Evolutionary conservation across 1,284 basidiomycete species (phyloP).

Genomic region (Rhodotorula sp.): DNA sequence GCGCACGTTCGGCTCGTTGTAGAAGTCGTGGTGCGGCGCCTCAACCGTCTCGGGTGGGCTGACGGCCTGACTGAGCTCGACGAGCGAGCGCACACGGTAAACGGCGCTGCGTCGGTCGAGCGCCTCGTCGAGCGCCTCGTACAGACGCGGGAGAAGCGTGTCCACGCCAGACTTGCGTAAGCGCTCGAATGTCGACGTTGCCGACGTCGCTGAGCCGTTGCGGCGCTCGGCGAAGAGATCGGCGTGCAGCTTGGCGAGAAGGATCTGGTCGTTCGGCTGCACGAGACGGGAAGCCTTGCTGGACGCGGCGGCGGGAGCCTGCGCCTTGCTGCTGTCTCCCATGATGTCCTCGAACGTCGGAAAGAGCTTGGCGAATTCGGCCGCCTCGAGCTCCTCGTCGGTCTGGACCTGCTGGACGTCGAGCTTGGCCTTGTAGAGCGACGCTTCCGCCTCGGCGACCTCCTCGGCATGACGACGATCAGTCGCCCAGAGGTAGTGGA

Average conservation of each 20-base stretch:
- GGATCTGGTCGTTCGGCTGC: slow-evolving; percentile 32
- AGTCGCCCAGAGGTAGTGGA: slow-evolving; percentile 76
- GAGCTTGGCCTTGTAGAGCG: slow-evolving; percentile 74
- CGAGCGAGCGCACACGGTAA: slow-evolving; percentile 34
- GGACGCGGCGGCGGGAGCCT: slow-evolving; percentile 27
- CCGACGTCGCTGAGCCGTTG: background rate
- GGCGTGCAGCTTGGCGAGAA: slow-evolving; percentile 31
- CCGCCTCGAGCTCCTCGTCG: slow-evolving; percentile 60
- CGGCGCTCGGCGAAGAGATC: slow-evolving; percentile 18
- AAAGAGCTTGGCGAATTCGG: slow-evolving; percentile 46
- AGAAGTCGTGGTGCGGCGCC: slow-evolving; percentile 67
- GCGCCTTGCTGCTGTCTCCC: slow-evolving; percentile 53
- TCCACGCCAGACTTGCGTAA: slow-evolving; percentile 23
- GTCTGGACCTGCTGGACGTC: slow-evolving; percentile 62
- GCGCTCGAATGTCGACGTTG: slow-evolving; percentile 15
- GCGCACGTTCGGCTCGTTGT: slow-evolving; percentile 68
- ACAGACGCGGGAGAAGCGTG: slow-evolving; percentile 30
- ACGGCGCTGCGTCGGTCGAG: slow-evolving; percentile 33
- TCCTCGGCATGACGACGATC: slow-evolving; percentile 72
- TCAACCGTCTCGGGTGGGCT: slow-evolving; percentile 20
- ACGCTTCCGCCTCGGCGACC: slow-evolving; percentile 65
- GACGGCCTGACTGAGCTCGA: slow-evolving; percentile 29
- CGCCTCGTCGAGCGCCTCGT: slow-evolving; percentile 31
- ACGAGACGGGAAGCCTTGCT: slow-evolving; percentile 18
- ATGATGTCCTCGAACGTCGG: slow-evolving; percentile 55